Evolutionary conservation across 2,329 filamentous ascomycete species (phyloP).

Genomic region (Cladophialophora carrionii): DNA sequence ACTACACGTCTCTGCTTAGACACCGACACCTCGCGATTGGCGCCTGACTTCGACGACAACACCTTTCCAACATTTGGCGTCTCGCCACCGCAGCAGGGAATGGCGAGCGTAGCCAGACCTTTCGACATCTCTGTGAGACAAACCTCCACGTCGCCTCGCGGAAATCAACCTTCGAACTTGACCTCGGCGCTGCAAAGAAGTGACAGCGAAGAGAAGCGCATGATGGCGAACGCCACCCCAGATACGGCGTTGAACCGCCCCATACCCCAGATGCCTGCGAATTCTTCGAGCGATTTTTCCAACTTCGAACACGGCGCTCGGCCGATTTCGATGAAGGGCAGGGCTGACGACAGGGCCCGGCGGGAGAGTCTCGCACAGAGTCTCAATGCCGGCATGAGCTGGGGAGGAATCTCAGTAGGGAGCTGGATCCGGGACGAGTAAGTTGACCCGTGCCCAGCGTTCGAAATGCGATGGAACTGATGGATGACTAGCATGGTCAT

Average conservation of each 20-base stretch:
- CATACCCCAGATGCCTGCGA: conserved; percentile 40
- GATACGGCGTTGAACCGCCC: conserved; percentile 33
- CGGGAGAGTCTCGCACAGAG: conserved; percentile 65
- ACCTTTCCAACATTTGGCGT: conserved; percentile 49
- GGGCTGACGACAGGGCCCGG: conserved; percentile 53
- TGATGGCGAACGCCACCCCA: conserved; percentile 25
- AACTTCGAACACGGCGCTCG: conserved; percentile 52
- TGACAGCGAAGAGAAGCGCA: conserved; percentile 46
- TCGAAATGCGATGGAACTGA: conserved; percentile 5
- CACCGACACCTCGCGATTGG: conserved; percentile 42
- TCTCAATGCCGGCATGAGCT: conserved; percentile 82
- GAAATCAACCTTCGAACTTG: conserved; percentile 64
- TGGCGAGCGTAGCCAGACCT: conserved; percentile 56
- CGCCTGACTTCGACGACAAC: conserved; percentile 44
- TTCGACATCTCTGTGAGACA: conserved; percentile 64
- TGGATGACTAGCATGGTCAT: conserved; percentile 75
- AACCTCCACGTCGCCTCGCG: conserved; percentile 62
- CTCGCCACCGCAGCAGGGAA: conserved; percentile 40
- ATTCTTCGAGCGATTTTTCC: conserved; percentile 31
- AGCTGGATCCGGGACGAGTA: conserved; percentile 99
- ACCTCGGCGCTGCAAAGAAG: conserved; percentile 63
- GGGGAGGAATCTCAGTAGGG: conserved; percentile 93
- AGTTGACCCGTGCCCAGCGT: conserved; percentile 51
- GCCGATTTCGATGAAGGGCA: conserved; percentile 61
- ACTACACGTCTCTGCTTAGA: conserved; percentile 48